phyloP scores from a whole-genome alignment of 2,329 filamentous ascomycete genomes.

The Hirsutella minnesotensis region DNA sequence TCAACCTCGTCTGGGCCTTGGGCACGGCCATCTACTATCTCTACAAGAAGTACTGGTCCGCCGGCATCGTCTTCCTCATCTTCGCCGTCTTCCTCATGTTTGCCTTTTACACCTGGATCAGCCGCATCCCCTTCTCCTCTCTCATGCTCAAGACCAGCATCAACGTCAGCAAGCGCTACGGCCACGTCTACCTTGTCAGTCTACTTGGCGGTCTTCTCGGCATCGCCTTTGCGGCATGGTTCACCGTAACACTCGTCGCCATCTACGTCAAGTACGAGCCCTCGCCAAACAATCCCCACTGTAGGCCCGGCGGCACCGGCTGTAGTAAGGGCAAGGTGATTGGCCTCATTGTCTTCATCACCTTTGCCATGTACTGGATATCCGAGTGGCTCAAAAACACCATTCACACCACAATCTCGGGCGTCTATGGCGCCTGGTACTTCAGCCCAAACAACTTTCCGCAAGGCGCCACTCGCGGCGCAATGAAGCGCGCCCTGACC shows the following conservation, averaged over 20 bases:
- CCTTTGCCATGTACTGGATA: slow-evolving; percentile 90
- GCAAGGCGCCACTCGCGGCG: slow-evolving; percentile 68
- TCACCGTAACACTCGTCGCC: slow-evolving; percentile 71
- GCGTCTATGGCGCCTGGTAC: slow-evolving; percentile 90
- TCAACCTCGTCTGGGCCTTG: slow-evolving; percentile 77
- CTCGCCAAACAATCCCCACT: slow-evolving; percentile 35
- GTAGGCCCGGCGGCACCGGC: slow-evolving; percentile 27
- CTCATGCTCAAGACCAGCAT: slow-evolving; percentile 81
- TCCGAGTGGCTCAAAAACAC: slow-evolving; percentile 90
- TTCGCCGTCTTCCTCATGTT: slow-evolving; percentile 32
- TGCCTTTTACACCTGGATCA: slow-evolving; percentile 75
- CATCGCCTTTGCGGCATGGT: slow-evolving; percentile 72
- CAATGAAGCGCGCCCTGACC: slow-evolving; percentile 69
- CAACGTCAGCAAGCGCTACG: slow-evolving; percentile 71
- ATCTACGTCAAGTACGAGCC: slow-evolving; percentile 80
- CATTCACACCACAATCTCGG: slow-evolving; percentile 76
- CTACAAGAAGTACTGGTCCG: slow-evolving; percentile 62
- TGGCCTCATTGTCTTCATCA: slow-evolving; percentile 74
- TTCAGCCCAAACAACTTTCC: slow-evolving; percentile 64
- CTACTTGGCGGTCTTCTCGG: slow-evolving; percentile 70
- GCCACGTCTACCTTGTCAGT: slow-evolving; percentile 79
- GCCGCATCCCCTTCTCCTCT: slow-evolving; percentile 79
- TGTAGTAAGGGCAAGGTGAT: slow-evolving; percentile 72
- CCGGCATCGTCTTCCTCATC: slow-evolving; percentile 76
- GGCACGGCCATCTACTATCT: slow-evolving; percentile 83